These are phyloP conservation scores for Filobasidium floriforme DNA, from an alignment of 768 basidiomycete genomes.

Conservation along the genomic window DNA sequence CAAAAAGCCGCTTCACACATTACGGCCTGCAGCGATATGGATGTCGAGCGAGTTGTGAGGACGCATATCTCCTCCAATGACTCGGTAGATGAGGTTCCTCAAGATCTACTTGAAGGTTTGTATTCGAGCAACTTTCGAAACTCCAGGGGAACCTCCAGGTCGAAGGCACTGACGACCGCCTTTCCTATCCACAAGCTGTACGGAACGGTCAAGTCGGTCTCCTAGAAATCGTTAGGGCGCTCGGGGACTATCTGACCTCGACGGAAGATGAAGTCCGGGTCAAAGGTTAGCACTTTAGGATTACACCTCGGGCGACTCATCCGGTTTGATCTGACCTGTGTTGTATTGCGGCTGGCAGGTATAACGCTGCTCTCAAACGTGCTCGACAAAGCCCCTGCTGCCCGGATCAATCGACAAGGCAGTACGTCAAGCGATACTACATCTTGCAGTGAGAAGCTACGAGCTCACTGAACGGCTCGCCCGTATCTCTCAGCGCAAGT, in stretches of 20 bases:
- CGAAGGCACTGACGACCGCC: not conserved
- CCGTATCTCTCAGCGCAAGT: constrained; percentile 68
- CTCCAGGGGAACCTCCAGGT: not conserved
- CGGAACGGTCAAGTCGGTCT: constrained; percentile 57
- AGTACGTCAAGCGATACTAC: constrained; percentile 50
- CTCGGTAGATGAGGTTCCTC: constrained; percentile 29
- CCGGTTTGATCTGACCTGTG: too few species aligned
- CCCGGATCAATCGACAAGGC: constrained; percentile 68
- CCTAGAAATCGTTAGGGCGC: constrained; percentile 70
- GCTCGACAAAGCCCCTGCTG: constrained; percentile 55
- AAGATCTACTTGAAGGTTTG: constrained; percentile 39
- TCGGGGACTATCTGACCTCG: constrained; percentile 79
- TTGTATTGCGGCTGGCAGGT: constrained; percentile 51
- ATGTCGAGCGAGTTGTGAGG: constrained; percentile 37
- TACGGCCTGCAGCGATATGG: constrained; percentile 33
- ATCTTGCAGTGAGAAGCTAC: not conserved
- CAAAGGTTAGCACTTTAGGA: constrained; percentile 56
- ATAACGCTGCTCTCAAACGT: constrained; percentile 73
- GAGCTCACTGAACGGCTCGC: not conserved
- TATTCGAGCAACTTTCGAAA: not conserved
- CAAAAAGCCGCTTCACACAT: too few species aligned
- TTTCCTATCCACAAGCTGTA: constrained; percentile 33
- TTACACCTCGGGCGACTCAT: constrained; percentile 1
- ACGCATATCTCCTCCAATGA: constrained; percentile 42
- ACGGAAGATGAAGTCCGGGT: constrained; percentile 69